Conservation (phyloP, 108 stramenopile species). For the Nitzschia inconspicua region DNA sequence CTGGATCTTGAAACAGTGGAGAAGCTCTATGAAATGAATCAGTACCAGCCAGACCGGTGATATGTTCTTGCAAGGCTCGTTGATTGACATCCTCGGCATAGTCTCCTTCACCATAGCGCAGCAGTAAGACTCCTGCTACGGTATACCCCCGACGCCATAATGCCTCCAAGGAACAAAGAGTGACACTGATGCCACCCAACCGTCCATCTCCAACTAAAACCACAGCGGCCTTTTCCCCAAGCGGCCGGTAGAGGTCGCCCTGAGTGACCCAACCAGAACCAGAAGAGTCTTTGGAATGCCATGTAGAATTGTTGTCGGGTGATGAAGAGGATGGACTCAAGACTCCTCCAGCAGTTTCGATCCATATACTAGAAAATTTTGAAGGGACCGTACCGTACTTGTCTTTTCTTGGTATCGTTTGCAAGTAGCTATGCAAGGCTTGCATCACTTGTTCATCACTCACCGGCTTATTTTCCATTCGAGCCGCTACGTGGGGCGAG, state of each 20-base stretch:
- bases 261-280: constrained; percentile 75
- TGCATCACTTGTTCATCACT: constrained; percentile 67
- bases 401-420: too few relatives aligned
- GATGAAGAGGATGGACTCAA: constrained; percentile 82
- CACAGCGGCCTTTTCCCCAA: constrained; percentile 40
- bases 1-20: constrained; percentile 31
- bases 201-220: constrained; percentile 92
- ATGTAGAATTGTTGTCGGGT: constrained; percentile 45
- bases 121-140: constrained; percentile 71
- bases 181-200: constrained; percentile 88
- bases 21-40: constrained; percentile 8
- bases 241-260: constrained; percentile 83
- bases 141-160: constrained; percentile 79
- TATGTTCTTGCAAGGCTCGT: constrained; percentile 58
- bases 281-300: constrained; percentile 26
- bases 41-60: constrained; percentile 20
- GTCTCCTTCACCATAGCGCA: constrained; percentile 39
- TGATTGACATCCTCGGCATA: constrained; percentile 31
- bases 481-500: constrained; percentile 86
- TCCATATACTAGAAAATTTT: constrained; percentile 39
- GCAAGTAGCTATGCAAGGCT: constrained; percentile 38
- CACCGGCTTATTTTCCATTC: constrained; percentile 62
- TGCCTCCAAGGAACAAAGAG: constrained; percentile 85
- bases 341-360: constrained; percentile 89
- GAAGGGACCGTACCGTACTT: constrained; percentile 5